Evolutionary conservation across 352 stramenopile genomes (phyloP).

Genomic region (Pythium biforme): DNA sequence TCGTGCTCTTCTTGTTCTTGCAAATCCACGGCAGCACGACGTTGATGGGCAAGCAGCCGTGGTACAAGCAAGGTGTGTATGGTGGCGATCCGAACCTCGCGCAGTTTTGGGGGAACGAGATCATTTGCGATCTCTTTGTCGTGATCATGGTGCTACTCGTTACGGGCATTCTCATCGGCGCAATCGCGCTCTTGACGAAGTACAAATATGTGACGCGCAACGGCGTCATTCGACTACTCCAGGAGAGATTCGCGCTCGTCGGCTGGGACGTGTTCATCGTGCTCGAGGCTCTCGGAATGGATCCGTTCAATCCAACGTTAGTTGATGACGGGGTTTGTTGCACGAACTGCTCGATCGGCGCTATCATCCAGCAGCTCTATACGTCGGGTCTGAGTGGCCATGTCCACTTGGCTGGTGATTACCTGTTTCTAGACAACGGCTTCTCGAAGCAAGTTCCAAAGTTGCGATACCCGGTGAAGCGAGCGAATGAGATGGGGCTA

Average conservation of each 20-base stretch:
- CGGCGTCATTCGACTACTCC: conserved; percentile 29
- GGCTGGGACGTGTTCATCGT: conserved; percentile 42
- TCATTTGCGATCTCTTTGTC: conserved; percentile 41
- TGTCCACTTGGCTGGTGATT: conserved; percentile 5
- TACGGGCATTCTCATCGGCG: conserved; percentile 7
- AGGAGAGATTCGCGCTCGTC: conserved; percentile 38
- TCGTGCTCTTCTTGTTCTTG: conserved; percentile 29
- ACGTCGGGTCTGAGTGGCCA: not conserved
- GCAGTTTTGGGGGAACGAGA: conserved; percentile 39
- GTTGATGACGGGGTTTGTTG: conserved; percentile 22
- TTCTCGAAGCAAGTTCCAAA: conserved; percentile 25
- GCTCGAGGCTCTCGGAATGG: conserved; percentile 35
- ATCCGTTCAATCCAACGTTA: conserved; percentile 24
- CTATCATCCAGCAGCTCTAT: conserved; percentile 28
- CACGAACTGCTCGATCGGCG: conserved; percentile 33
- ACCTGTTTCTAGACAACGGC: conserved; percentile 32
- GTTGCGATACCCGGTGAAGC: conserved; percentile 30
- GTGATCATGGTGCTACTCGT: conserved; percentile 24
- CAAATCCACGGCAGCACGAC: conserved; percentile 27
- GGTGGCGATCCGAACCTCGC: conserved; percentile 30
- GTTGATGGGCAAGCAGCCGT: conserved; percentile 28
- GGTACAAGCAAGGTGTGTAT: conserved; percentile 28
- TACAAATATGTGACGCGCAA: conserved; percentile 30
- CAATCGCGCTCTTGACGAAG: conserved; percentile 28
- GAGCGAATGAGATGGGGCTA: conserved; percentile 30